These are phyloP conservation scores for Arachnomyces sp. DNA, from an alignment of 2,329 filamentous ascomycete genomes.

Conservation along the genomic window DNA sequence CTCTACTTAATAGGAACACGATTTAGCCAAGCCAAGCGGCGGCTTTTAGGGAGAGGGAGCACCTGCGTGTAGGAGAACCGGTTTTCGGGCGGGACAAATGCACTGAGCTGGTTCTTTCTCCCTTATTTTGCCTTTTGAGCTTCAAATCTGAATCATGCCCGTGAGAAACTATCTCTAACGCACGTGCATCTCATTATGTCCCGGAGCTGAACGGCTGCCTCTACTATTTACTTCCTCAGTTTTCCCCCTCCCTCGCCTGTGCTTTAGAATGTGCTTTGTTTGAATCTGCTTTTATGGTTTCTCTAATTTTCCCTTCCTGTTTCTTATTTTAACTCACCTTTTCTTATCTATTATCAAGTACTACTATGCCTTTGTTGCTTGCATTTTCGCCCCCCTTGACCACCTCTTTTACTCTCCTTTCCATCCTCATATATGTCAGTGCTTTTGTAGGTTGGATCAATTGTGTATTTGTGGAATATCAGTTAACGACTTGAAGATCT, in stretches of 20 bases:
- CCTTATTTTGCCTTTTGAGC: too few species aligned
- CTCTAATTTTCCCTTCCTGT: slow-evolving; percentile 10
- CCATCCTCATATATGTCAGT: not conserved
- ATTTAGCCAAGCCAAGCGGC: not conserved
- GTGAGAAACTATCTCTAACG: too few species aligned
- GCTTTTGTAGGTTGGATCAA: slow-evolving; percentile 27
- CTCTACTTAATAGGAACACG: not conserved
- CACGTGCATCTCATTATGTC: too few species aligned
- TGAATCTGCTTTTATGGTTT: slow-evolving; percentile 5
- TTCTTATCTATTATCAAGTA: slow-evolving; percentile 10
- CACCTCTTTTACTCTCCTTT: too few species aligned
- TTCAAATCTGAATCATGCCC: too few species aligned
- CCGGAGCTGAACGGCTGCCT: not conserved
- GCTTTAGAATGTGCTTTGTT: slow-evolving; percentile 1
- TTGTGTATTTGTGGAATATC: slow-evolving; percentile 25
- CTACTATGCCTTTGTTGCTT: too few species aligned
- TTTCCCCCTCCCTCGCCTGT: slow-evolving; percentile 2
- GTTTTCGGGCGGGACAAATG: not conserved
- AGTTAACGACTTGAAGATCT: slow-evolving; percentile 28
- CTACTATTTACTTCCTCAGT: slow-evolving; percentile 7
- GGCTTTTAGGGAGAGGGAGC: not conserved
- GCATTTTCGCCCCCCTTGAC: too few species aligned
- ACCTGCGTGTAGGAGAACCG: not conserved
- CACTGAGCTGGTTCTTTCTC: too few species aligned
- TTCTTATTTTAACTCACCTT: slow-evolving; percentile 14